phyloP scores from a whole-genome alignment of 1,284 basidiomycete species.

The Lignosus rhinocerotis region DNA sequence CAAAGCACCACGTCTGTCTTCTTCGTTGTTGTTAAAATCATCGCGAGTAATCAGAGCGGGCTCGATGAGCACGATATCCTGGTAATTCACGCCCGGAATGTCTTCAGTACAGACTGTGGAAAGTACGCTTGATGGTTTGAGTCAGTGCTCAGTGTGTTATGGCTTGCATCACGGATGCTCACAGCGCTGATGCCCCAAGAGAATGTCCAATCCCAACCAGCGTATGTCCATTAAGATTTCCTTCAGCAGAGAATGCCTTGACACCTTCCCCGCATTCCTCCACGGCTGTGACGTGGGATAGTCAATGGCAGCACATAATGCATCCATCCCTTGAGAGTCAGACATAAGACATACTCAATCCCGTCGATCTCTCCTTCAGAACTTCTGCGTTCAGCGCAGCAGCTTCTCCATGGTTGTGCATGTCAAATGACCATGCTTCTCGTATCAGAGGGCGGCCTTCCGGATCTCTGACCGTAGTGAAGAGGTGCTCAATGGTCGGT shows the following conservation, averaged over 20 bases:
- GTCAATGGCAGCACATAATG: background rate
- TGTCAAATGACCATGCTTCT: slow-evolving; percentile 34
- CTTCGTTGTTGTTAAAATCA: background rate
- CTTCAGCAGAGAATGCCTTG: slow-evolving; percentile 17
- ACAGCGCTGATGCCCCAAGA: slow-evolving; percentile 26
- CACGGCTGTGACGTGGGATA: slow-evolving; percentile 12
- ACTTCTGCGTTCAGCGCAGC: slow-evolving; percentile 24
- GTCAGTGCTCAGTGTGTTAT: slow-evolving; percentile 34
- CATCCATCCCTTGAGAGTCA: background rate
- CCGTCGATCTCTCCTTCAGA: slow-evolving; percentile 10
- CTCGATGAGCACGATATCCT: slow-evolving; percentile 18
- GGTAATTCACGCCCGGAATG: background rate
- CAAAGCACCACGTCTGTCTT: slow-evolving; percentile 4
- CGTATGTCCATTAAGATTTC: slow-evolving; percentile 16
- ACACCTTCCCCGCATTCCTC: slow-evolving; percentile 21
- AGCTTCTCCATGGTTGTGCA: slow-evolving; percentile 32
- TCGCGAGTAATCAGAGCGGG: slow-evolving; percentile 13
- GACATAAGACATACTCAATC: slow-evolving; percentile 17
- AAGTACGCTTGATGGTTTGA: slow-evolving; percentile 32
- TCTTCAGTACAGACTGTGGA: slow-evolving; percentile 19
- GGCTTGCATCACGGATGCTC: background rate
- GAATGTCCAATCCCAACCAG: slow-evolving; percentile 31
- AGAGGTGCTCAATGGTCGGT: slow-evolving; percentile 25
- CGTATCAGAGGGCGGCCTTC: slow-evolving; percentile 20
- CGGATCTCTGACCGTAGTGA: slow-evolving; percentile 7